These are phyloP conservation scores for Cicer bijugum DNA, from an alignment of 306 rosid species.

Conservation along the genomic window DNA sequence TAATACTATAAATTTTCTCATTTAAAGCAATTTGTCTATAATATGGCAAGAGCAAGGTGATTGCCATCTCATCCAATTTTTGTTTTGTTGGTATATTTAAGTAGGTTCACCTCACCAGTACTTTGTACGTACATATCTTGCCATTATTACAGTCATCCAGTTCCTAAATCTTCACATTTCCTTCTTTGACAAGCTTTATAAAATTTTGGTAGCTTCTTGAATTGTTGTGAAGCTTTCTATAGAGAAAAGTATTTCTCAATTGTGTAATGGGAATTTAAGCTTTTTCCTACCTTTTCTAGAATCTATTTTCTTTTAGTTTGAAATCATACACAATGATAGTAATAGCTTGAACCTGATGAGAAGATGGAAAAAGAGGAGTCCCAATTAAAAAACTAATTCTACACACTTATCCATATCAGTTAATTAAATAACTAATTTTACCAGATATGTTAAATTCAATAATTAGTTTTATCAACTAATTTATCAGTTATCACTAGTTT, in stretches of 20 bases:
- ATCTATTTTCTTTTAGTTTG: neutral
- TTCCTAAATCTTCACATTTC: neutral
- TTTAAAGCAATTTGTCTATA: neutral
- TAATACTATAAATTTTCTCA: constrained; percentile 16
- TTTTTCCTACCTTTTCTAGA: neutral
- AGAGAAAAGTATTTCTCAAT: neutral
- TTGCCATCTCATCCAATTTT: neutral
- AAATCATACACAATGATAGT: neutral
- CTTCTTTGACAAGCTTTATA: constrained; percentile 8
- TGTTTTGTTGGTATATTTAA: no score
- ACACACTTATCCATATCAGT: no score
- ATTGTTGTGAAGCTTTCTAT: neutral
- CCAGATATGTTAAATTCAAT: neutral
- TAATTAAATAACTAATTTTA: no score
- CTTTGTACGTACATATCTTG: neutral
- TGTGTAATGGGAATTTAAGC: neutral
- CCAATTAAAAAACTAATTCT: neutral
- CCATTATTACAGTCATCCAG: neutral
- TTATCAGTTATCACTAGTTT: neutral
- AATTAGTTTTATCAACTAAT: neutral
- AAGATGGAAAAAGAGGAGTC: neutral
- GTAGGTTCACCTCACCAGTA: neutral
- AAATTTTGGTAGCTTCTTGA: neutral
- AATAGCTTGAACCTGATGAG: neutral
- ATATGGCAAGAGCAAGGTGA: neutral